Conservation (phyloP, 2,329 filamentous ascomycete species). For the Hymenoscyphus scutula region DNA sequence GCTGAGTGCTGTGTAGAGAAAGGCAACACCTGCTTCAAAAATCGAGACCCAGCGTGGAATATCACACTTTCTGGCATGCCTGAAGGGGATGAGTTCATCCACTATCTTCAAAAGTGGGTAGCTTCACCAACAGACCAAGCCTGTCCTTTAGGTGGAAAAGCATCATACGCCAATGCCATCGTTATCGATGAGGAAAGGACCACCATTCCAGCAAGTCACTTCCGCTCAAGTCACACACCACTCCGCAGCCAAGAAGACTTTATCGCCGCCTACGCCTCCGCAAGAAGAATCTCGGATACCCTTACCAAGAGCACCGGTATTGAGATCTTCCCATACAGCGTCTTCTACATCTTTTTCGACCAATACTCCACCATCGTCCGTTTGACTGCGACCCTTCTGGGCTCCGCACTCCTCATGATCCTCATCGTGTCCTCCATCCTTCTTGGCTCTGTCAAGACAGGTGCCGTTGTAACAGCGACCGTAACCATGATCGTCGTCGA, state of each 20-base stretch:
- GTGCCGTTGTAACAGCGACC: conserved; percentile 76
- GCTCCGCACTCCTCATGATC: conserved; percentile 81
- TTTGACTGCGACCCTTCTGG: conserved; percentile 75
- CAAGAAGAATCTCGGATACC: conserved; percentile 79
- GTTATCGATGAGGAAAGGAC: conserved; percentile 67
- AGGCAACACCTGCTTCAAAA: conserved; percentile 72
- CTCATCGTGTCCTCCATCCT: conserved; percentile 76
- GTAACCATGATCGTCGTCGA: conserved; percentile 93
- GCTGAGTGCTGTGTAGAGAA: conserved; percentile 63
- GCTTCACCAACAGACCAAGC: conserved; percentile 73
- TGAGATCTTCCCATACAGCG: conserved; percentile 92
- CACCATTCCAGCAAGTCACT: conserved; percentile 80
- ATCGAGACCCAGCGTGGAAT: conserved; percentile 80
- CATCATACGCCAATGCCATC: conserved; percentile 81
- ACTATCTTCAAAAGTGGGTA: conserved; percentile 83
- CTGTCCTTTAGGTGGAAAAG: conserved; percentile 85
- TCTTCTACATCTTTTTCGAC: conserved; percentile 99
- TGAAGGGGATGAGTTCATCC: conserved; percentile 83
- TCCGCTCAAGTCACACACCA: conserved; percentile 85
- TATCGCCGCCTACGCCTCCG: conserved; percentile 84
- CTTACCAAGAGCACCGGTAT: conserved; percentile 70
- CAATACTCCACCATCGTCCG: conserved; percentile 86
- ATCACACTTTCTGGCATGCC: conserved; percentile 89
- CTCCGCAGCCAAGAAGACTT: conserved; percentile 88
- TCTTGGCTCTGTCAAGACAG: conserved; percentile 80